Evolutionary conservation across 2,329 filamentous ascomycete genomes (phyloP).

Genomic region (Arthroderma uncinatum): DNA sequence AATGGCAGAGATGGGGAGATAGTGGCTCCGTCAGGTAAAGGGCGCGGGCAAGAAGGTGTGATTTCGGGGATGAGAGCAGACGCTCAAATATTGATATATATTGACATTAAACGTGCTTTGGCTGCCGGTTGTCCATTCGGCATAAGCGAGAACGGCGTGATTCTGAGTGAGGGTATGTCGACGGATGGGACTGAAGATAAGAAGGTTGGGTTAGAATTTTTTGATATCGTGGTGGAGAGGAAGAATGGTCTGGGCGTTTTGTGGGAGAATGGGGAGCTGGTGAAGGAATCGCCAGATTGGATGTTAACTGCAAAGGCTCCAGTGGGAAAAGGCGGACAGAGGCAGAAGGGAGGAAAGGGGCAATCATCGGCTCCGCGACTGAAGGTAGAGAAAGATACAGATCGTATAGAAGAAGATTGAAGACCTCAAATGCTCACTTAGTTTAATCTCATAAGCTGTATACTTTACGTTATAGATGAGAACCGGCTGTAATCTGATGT

Average conservation of each 20-base stretch:
- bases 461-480: no score
- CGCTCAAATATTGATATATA: conserved; percentile 65
- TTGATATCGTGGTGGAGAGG: conserved; percentile 63
- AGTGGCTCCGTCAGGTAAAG: conserved; percentile 15
- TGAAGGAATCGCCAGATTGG: conserved; percentile 38
- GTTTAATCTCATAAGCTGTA: no score
- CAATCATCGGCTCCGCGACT: conserved; percentile 6
- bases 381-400: conserved; percentile 9
- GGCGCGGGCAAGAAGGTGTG: conserved; percentile 34
- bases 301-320: conserved; percentile 31
- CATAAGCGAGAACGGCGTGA: conserved; percentile 65
- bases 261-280: conserved; percentile 46
- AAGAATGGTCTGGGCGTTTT: conserved; percentile 59
- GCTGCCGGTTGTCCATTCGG: conserved; percentile 58
- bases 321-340: conserved; percentile 22
- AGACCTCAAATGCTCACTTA: no score
- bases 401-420: conserved; percentile 4
- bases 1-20: conserved; percentile 14
- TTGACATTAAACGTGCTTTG: conserved; percentile 60
- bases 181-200: conserved; percentile 41
- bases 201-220: conserved; percentile 54
- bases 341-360: conserved; percentile 19
- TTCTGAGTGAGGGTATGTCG: conserved; percentile 47
- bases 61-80: conserved; percentile 71
- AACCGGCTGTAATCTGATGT: no score